These are phyloP conservation scores for Polygonum maritimum DNA, from an alignment of 148 eudicot species.

Conservation along the genomic window DNA sequence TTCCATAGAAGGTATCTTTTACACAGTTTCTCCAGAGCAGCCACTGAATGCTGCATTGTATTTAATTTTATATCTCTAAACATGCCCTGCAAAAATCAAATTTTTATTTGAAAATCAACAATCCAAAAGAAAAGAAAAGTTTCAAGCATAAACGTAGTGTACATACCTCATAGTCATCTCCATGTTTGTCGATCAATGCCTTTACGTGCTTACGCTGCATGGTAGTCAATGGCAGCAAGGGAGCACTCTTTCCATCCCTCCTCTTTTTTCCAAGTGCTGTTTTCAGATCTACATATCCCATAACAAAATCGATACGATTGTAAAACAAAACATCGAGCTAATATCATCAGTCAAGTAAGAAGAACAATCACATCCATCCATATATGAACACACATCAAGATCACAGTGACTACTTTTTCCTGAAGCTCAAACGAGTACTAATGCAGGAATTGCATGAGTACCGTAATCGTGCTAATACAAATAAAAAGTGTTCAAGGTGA, in stretches of 20 bases:
- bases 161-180: slow-evolving; percentile 80
- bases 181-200: slow-evolving; percentile 59
- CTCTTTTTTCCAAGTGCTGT: slow-evolving; percentile 80
- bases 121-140: too few relatives aligned
- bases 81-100: slow-evolving; percentile 50
- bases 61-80: slow-evolving; percentile 80
- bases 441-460: too few relatives aligned
- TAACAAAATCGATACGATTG: background rate
- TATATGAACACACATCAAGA: too few relatives aligned
- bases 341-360: background rate
- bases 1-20: slow-evolving; percentile 53
- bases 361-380: too few relatives aligned
- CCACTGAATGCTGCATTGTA: slow-evolving; percentile 80
- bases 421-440: too few relatives aligned
- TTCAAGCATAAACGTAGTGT: background rate
- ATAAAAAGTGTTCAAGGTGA: background rate
- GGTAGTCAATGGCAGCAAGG: slow-evolving; percentile 65
- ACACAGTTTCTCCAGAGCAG: slow-evolving; percentile 75
- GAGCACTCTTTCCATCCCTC: slow-evolving; percentile 68
- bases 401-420: too few relatives aligned
- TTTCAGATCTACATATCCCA: slow-evolving; percentile 47
- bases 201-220: slow-evolving; percentile 56
- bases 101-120: background rate
- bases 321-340: background rate
- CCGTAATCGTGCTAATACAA: background rate